phyloP scores from a whole-genome alignment of 2,329 filamentous ascomycete genomes.

The Juglanconis oblonga region DNA sequence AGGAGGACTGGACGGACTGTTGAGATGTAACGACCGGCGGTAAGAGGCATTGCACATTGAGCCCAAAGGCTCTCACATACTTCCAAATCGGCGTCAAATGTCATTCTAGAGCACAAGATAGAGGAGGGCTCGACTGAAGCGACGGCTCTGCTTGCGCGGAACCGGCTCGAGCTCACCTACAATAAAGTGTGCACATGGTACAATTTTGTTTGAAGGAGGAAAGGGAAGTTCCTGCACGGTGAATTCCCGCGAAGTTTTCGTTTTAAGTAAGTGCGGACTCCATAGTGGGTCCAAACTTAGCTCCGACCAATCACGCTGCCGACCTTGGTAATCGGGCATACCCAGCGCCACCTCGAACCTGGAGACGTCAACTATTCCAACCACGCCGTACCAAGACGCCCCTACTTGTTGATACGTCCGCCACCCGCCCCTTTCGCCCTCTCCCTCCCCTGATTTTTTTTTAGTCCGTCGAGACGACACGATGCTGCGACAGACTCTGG shows the following conservation, averaged over 20 bases:
- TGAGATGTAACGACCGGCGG: slow-evolving; percentile 67
- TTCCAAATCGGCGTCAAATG: slow-evolving; percentile 67
- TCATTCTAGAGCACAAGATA: slow-evolving; percentile 69
- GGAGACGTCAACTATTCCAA: slow-evolving; percentile 11
- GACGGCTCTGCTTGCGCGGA: slow-evolving; percentile 35
- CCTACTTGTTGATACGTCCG: slow-evolving; percentile 15
- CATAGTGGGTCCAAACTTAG: slow-evolving; percentile 13
- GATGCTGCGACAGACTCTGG: slow-evolving; percentile 67
- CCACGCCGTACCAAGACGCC: slow-evolving; percentile 36
- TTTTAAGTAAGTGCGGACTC: not conserved
- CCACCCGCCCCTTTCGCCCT: slow-evolving; percentile 28
- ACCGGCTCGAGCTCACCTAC: slow-evolving; percentile 62
- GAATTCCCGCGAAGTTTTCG: slow-evolving; percentile 23
- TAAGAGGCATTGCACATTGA: slow-evolving; percentile 67
- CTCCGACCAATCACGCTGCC: slow-evolving; percentile 38
- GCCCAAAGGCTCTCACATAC: slow-evolving; percentile 58
- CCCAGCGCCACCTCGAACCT: slow-evolving; percentile 33
- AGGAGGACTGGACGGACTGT: not conserved
- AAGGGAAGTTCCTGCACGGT: slow-evolving; percentile 22
- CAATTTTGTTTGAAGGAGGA: slow-evolving; percentile 52
- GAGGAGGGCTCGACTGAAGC: slow-evolving; percentile 64
- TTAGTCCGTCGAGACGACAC: slow-evolving; percentile 56
- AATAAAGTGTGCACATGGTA: slow-evolving; percentile 68
- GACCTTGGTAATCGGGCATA: slow-evolving; percentile 39
- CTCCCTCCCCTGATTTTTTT: slow-evolving; percentile 31